Evolutionary conservation across 441 rosid genomes (phyloP), one percentile per base, ranked within the genome.

Genomic region (Euphorbia neoarborescens): DNA sequence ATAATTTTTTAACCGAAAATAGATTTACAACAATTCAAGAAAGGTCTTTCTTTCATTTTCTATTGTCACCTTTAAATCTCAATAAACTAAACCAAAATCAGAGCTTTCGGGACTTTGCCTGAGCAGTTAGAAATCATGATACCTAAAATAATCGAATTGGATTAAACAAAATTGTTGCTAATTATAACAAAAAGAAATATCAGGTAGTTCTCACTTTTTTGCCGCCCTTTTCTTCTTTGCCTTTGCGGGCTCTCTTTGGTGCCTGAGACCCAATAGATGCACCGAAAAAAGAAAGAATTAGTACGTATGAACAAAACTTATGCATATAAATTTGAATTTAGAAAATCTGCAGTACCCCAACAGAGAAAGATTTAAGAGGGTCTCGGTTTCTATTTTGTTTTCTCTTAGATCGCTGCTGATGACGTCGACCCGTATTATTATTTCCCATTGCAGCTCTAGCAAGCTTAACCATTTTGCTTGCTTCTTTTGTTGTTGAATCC

Each of bases 361-460:
- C 82, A 11, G 81, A 84, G 80, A 89, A 83, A 27, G 92, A 79
- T 82, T 89, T 89, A 66, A 87, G 88, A 44, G 96, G 97, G 64
- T 94, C 91, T 62, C 76, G 70, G 69, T 78, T 85, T 81, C 79
- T 89, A 62, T 86, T 77, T 28, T 69, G 86, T 69, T 77, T 88
- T 73, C 77, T 87, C 81, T 77, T 88, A 46, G 80, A 79, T 51
- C 76, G 76, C 17, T 77, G 83, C 66, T 78, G 81, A 46, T 78
- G 82, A 66, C 78, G 82, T 66, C 72, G 73, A 15, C 53, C 53
- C 3, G 83, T 37, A 75, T 77, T 84, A 62, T 66, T 73, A 27
- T 71, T 76, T 3, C 96, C 96, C 96, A 94, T 87, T 66, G 99
- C 97, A 71, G 90, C 97, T 67, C 92, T 81, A 9, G 92, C 80